Conservation (phyloP, 768 basidiomycete species). For the Leccinum obscurum region DNA sequence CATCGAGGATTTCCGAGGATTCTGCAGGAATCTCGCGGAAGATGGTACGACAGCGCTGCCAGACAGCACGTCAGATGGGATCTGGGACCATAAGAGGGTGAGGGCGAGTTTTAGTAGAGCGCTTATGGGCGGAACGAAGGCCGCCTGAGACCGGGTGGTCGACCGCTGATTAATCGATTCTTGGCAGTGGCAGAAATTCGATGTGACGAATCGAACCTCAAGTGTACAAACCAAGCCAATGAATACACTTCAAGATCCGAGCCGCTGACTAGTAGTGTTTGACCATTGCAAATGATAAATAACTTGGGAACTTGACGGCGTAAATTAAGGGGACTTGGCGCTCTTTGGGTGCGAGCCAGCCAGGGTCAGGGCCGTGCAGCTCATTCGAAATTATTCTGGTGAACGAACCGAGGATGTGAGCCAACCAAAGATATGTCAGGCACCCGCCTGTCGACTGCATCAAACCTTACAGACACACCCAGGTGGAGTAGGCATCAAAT, state of each 20-base stretch:
- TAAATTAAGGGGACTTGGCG: background rate
- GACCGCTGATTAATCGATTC: background rate
- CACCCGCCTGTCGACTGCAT: background rate
- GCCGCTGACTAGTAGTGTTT: constrained; percentile 3
- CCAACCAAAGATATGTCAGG: background rate
- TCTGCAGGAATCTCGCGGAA: constrained; percentile 51
- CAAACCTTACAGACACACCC: background rate
- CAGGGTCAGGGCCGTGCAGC: background rate
- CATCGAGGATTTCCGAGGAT: constrained; percentile 49
- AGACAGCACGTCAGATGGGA: constrained; percentile 23
- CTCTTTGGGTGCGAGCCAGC: background rate
- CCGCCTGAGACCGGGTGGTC: background rate
- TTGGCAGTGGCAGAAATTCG: background rate
- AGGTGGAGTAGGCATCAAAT: background rate
- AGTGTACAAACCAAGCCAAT: background rate
- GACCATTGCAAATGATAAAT: background rate
- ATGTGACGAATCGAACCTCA: background rate
- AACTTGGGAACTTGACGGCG: background rate
- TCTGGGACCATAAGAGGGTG: background rate
- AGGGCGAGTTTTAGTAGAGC: background rate
- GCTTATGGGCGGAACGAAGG: constrained; percentile 14
- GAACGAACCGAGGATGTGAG: background rate
- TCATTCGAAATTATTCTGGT: background rate
- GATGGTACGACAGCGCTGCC: constrained; percentile 48
- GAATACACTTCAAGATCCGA: background rate